These are phyloP conservation scores for Canavalia ensiformis DNA, from an alignment of 306 rosid genomes.

Conservation along the genomic window DNA sequence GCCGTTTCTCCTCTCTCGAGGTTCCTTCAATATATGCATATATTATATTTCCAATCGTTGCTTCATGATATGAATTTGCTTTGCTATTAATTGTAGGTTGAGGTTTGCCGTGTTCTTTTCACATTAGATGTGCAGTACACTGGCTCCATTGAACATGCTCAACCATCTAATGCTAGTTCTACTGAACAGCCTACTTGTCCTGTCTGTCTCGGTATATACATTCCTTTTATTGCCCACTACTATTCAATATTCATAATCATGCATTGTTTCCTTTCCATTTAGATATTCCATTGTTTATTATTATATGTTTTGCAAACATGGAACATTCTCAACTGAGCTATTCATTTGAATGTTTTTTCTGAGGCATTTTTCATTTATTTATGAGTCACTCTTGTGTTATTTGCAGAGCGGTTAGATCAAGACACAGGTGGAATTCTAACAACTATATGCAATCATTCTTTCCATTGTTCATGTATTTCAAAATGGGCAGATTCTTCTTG, in stretches of 20 bases:
- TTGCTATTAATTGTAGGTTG: slow-evolving; percentile 61
- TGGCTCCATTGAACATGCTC: slow-evolving; percentile 86
- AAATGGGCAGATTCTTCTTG: slow-evolving; percentile 97
- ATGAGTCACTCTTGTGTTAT: neutral
- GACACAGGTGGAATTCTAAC: slow-evolving; percentile 90
- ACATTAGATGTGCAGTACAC: slow-evolving; percentile 89
- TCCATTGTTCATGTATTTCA: slow-evolving; percentile 94
- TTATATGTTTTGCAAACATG: slow-evolving; percentile 8
- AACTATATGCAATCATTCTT: slow-evolving; percentile 97
- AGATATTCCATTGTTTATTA: neutral
- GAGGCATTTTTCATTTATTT: neutral
- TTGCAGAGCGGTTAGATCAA: slow-evolving; percentile 90
- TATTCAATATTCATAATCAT: too few species aligned
- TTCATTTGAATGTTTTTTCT: neutral
- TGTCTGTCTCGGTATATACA: slow-evolving; percentile 81
- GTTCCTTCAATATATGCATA: slow-evolving; percentile 39
- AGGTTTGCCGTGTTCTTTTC: slow-evolving; percentile 80
- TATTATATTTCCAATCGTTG: neutral
- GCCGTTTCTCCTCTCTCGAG: slow-evolving; percentile 89
- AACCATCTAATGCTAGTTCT: slow-evolving; percentile 71
- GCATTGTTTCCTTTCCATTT: too few species aligned
- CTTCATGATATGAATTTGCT: neutral
- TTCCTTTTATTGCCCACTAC: too few species aligned
- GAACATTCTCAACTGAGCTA: slow-evolving; percentile 6
- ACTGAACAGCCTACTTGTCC: slow-evolving; percentile 94